phyloP scores from a whole-genome alignment of 176 grass and related monocot species.

The Bothriochloa decipiens region DNA sequence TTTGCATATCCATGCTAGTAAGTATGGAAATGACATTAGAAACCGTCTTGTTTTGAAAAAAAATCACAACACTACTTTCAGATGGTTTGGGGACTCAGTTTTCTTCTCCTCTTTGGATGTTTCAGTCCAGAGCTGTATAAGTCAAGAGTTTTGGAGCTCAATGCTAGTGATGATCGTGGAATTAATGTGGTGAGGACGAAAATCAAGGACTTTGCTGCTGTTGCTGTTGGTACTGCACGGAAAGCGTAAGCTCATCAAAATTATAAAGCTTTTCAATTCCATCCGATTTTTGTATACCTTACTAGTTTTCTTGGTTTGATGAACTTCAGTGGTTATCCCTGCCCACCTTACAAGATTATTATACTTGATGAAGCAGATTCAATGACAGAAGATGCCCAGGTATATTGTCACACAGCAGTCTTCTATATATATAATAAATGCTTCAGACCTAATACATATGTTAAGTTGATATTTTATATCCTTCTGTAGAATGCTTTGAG shows the following conservation, averaged over 20 bases:
- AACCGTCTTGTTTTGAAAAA: neutral
- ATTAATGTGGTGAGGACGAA: slow-evolving; percentile 98
- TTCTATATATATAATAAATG: slow-evolving; percentile 28
- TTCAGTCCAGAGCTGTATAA: slow-evolving; percentile 92
- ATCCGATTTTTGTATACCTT: slow-evolving; percentile 38
- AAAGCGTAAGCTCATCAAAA: slow-evolving; percentile 59
- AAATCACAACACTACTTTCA: slow-evolving; percentile 18
- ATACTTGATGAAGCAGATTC: slow-evolving; percentile 99
- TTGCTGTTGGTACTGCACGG: slow-evolving; percentile 79
- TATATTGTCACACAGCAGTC: slow-evolving; percentile 42
- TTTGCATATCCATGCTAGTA: neutral
- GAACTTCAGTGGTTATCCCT: slow-evolving; percentile 73
- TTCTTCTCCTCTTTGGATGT: slow-evolving; percentile 27
- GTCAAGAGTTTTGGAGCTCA: slow-evolving; percentile 95
- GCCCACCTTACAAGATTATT: slow-evolving; percentile 98
- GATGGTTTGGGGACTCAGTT: slow-evolving; percentile 11
- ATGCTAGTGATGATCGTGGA: slow-evolving; percentile 99
- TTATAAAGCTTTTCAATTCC: slow-evolving; percentile 29
- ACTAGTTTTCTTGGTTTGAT: slow-evolving; percentile 32
- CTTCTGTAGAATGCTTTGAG: slow-evolving; percentile 80
- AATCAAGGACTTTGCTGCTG: slow-evolving; percentile 97
- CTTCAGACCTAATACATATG: slow-evolving; percentile 14
- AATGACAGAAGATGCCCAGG: slow-evolving; percentile 99
- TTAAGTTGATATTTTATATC: slow-evolving; percentile 22
- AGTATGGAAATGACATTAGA: slow-evolving; percentile 19